Conservation (phyloP, 768 basidiomycete species). For the Tephrocybe sp. region DNA sequence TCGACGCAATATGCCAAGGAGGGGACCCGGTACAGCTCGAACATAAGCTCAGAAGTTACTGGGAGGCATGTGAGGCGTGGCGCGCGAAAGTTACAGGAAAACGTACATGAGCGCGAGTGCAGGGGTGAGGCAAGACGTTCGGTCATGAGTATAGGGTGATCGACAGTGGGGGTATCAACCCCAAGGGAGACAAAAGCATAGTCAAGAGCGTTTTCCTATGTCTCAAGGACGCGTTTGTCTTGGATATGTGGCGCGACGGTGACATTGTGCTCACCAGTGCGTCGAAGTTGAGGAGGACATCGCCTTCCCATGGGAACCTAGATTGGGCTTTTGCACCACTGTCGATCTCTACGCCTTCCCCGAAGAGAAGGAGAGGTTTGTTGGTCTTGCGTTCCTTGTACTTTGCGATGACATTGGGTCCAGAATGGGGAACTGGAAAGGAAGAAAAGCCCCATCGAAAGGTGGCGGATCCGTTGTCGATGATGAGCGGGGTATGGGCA, state of each 20-base stretch:
- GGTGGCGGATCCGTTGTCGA: conserved; percentile 87
- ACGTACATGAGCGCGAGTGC: conserved; percentile 84
- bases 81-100: background rate
- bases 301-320: conserved; percentile 90
- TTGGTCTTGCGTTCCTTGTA: conserved; percentile 90
- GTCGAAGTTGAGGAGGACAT: conserved; percentile 89
- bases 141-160: conserved; percentile 92
- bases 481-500: conserved; percentile 65
- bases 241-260: conserved; percentile 1
- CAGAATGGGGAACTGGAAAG: conserved; percentile 53
- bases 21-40: conserved; percentile 89
- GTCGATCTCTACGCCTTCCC: conserved; percentile 85
- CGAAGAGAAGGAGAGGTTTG: conserved; percentile 82
- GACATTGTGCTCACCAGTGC: conserved; percentile 68
- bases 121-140: conserved; percentile 87
- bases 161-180: conserved; percentile 70
- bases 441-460: conserved; percentile 85
- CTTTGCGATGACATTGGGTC: conserved; percentile 75
- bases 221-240: conserved; percentile 26
- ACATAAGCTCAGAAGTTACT: conserved; percentile 97
- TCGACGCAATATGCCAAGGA: conserved; percentile 88
- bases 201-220: conserved; percentile 92
- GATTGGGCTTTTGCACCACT: conserved; percentile 78
- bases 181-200: conserved; percentile 88
- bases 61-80: background rate